phyloP scores from a whole-genome alignment of 495 filamentous ascomycete species.

The Hyaloscypha bicolor region DNA sequence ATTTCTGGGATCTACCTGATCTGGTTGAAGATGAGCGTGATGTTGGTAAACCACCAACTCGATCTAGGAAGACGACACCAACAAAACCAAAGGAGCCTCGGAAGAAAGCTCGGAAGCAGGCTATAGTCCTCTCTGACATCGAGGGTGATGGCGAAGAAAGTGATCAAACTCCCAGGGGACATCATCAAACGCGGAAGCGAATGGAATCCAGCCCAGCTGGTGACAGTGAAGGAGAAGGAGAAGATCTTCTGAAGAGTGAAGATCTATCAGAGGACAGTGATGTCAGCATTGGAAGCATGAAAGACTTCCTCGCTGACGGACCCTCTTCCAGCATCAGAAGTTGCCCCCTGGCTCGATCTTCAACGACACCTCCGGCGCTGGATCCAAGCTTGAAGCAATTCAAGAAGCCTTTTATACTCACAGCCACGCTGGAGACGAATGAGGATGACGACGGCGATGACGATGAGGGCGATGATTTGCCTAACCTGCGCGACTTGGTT shows the following conservation, averaged over 20 bases:
- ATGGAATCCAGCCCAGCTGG: conserved; percentile 7
- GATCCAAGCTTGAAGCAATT: not conserved
- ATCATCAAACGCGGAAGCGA: conserved; percentile 19
- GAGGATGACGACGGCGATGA: conserved; percentile 1
- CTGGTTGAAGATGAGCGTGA: conserved; percentile 15
- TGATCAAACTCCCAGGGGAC: conserved; percentile 7
- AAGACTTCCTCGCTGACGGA: conserved; percentile 27
- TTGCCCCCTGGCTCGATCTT: conserved; percentile 14
- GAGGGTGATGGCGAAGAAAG: conserved; percentile 33
- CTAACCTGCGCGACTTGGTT: conserved; percentile 10
- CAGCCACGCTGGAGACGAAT: conserved; percentile 7
- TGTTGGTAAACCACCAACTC: not conserved
- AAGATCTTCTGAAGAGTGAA: conserved; percentile 25
- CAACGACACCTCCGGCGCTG: conserved; percentile 7
- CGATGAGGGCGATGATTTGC: conserved; percentile 14
- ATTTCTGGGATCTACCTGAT: conserved; percentile 37
- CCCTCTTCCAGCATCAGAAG: not conserved
- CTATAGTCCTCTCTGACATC: conserved; percentile 4
- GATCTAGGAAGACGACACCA: not conserved
- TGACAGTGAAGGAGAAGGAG: conserved; percentile 29
- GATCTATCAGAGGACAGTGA: conserved; percentile 26
- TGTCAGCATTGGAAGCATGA: conserved; percentile 22
- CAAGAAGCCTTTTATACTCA: not conserved
- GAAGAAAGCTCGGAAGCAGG: conserved; percentile 14
- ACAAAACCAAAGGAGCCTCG: conserved; percentile 9